Percentiles rank a stretch among this genome's conserved stretches.
Conservation (phyloP, 2,329 filamentous ascomycete species). For the Parasarocladium wereldwijsianum region DNA sequence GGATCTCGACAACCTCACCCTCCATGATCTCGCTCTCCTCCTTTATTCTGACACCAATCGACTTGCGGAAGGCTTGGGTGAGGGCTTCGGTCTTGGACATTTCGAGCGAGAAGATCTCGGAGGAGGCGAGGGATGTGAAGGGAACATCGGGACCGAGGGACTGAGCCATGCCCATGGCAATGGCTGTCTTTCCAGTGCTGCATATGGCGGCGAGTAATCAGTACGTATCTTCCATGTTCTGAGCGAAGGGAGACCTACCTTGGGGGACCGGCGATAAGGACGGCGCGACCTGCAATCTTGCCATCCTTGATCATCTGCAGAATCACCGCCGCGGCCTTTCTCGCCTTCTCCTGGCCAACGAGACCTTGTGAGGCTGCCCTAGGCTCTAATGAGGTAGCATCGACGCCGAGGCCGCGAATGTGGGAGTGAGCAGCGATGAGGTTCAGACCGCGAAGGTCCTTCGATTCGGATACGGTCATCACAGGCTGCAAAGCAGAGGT, state of each 20-base stretch:
- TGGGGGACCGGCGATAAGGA: conserved; percentile 87
- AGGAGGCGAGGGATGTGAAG: conserved; percentile 89
- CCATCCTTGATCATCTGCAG: conserved; percentile 98
- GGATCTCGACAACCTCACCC: conserved; percentile 96
- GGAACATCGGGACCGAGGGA: conserved; percentile 87
- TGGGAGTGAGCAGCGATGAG: conserved; percentile 97
- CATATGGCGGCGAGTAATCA: not conserved
- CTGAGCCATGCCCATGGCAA: conserved; percentile 98
- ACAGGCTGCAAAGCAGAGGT: conserved; percentile 28
- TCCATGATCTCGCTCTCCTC: conserved; percentile 99
- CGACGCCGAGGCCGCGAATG: conserved; percentile 88
- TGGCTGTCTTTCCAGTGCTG: conserved; percentile 94
- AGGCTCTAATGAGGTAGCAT: conserved; percentile 80
- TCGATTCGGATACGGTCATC: conserved; percentile 80
- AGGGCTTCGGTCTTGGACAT: conserved; percentile 99
- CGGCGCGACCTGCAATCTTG: conserved; percentile 91
- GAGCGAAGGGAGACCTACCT: conserved; percentile 32
- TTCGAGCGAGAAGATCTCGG: conserved; percentile 95
- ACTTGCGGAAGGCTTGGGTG: conserved; percentile 97
- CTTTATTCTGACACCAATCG: conserved; percentile 94
- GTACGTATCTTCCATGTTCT: not conserved
- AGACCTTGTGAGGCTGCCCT: conserved; percentile 77
- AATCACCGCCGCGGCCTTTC: conserved; percentile 91
- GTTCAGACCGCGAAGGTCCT: conserved; percentile 91
- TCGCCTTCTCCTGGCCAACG: conserved; percentile 89